These are phyloP conservation scores for Amanita subjunquillea DNA, from an alignment of 768 basidiomycete species.

Conservation along the genomic window DNA sequence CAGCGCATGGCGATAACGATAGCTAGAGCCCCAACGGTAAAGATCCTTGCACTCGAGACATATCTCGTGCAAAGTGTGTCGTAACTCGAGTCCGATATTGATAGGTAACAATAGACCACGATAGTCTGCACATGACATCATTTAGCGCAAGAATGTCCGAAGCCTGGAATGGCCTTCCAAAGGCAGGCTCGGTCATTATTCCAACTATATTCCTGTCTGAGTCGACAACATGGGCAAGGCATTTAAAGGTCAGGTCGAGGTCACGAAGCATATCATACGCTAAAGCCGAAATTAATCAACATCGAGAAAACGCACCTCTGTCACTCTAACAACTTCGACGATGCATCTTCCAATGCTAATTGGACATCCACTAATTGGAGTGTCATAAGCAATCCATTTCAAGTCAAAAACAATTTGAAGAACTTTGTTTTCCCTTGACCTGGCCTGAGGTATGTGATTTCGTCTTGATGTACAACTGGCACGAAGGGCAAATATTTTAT, in stretches of 20 bases:
- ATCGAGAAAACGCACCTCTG: slow-evolving; percentile 8
- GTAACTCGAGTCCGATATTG: not conserved
- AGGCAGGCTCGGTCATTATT: slow-evolving; percentile 24
- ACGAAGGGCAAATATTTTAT: slow-evolving; percentile 25
- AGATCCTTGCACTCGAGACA: not conserved
- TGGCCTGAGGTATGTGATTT: slow-evolving; percentile 25
- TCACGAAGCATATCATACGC: slow-evolving; percentile 18
- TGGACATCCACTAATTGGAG: slow-evolving; percentile 17
- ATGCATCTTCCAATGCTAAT: slow-evolving; percentile 11
- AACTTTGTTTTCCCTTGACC: slow-evolving; percentile 20
- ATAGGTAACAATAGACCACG: too few relatives aligned
- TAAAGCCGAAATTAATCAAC: not conserved
- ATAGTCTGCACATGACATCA: slow-evolving; percentile 12
- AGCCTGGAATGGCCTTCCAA: slow-evolving; percentile 18
- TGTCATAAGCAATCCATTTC: not conserved
- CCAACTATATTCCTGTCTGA: slow-evolving; percentile 21
- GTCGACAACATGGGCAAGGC: slow-evolving; percentile 23
- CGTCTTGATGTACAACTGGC: slow-evolving; percentile 23
- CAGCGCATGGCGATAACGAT: not conserved
- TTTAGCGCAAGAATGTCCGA: slow-evolving; percentile 22
- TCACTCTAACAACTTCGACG: slow-evolving; percentile 7
- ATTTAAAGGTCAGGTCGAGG: slow-evolving; percentile 24
- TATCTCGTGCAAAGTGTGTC: not conserved
- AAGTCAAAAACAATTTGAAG: not conserved
- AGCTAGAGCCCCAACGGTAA: not conserved